A percentile compares a stretch with the other conserved stretches of the same genome.
phyloP scores from a whole-genome alignment of 495 filamentous ascomycete species.

The Aspergillus ellipticus region DNA sequence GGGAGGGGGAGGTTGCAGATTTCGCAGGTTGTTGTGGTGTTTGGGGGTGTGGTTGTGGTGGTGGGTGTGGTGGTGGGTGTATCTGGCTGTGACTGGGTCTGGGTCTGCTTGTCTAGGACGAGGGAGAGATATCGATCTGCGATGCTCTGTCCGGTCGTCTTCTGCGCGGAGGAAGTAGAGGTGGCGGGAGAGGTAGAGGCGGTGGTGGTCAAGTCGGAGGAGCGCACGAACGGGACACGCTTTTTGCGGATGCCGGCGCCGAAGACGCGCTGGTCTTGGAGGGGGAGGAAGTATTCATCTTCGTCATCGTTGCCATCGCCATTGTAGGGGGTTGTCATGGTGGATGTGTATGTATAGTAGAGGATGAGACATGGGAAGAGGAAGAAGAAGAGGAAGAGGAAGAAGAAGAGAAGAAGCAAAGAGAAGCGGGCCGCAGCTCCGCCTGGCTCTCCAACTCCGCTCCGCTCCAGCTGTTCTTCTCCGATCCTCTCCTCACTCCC shows the following conservation, averaged over 20 bases:
- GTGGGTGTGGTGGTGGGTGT: slow-evolving; percentile 18
- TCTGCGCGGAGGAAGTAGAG: slow-evolving; percentile 22
- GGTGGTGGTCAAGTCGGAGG: slow-evolving; percentile 47
- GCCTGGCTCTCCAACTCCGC: no score
- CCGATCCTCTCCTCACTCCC: no score
- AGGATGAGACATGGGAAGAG: not conserved
- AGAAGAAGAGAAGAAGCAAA: not conserved
- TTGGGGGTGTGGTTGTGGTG: not conserved
- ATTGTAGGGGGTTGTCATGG: slow-evolving; percentile 12
- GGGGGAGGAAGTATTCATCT: slow-evolving; percentile 62
- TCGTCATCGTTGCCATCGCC: slow-evolving; percentile 31
- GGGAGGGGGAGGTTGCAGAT: slow-evolving; percentile 53
- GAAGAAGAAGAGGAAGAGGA: not conserved
- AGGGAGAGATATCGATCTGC: slow-evolving; percentile 69
- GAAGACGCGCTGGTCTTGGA: slow-evolving; percentile 72
- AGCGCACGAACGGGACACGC: slow-evolving; percentile 76
- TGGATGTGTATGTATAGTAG: not conserved
- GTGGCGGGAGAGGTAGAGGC: slow-evolving; percentile 19
- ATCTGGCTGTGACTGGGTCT: slow-evolving; percentile 1
- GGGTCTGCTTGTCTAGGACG: slow-evolving; percentile 46
- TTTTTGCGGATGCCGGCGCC: slow-evolving; percentile 73
- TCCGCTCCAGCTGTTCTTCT: no score
- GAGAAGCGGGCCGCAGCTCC: not conserved
- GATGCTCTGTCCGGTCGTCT: slow-evolving; percentile 38
- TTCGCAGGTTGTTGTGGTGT: not conserved